phyloP scores from a whole-genome alignment of 2,329 filamentous ascomycete genomes.

The Basipetospora sp. region DNA sequence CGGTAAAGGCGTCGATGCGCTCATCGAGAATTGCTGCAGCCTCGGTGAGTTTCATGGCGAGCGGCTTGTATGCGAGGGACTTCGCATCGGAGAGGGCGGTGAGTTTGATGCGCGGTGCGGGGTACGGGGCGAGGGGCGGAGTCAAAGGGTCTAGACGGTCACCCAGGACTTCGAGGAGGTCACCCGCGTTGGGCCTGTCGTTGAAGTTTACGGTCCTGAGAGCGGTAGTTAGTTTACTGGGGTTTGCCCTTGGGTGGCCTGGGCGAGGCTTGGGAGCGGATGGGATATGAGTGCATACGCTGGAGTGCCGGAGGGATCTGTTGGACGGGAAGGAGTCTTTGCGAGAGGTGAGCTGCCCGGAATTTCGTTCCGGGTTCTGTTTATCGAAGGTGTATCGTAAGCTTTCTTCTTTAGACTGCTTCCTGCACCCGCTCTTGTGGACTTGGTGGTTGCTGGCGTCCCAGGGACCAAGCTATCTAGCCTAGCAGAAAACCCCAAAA shows the following conservation, averaged over 20 bases:
- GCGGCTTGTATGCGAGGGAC: constrained; percentile 79
- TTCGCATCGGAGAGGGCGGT: constrained; percentile 77
- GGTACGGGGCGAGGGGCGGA: constrained; percentile 54
- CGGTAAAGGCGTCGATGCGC: constrained; percentile 76
- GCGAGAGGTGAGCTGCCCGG: constrained; percentile 30
- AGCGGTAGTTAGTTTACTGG: not conserved
- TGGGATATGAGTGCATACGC: constrained; percentile 17
- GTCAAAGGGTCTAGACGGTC: constrained; percentile 49
- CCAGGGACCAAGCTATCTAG: constrained; percentile 55
- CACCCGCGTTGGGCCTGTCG: constrained; percentile 63
- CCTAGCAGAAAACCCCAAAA: constrained; percentile 1
- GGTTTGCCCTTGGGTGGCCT: not conserved
- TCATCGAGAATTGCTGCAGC: constrained; percentile 89
- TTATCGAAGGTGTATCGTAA: constrained; percentile 31
- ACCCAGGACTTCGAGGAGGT: constrained; percentile 73
- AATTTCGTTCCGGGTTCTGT: constrained; percentile 29
- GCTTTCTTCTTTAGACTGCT: constrained; percentile 21
- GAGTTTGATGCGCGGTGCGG: constrained; percentile 67
- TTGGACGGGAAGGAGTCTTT: constrained; percentile 15
- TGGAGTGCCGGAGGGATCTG: not conserved
- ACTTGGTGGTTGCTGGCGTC: constrained; percentile 30
- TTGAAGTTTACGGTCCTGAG: constrained; percentile 50
- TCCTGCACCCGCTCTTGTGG: constrained; percentile 12
- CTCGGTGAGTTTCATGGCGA: constrained; percentile 89
- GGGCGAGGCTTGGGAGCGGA: not conserved